phyloP scores from a whole-genome alignment of 805 yeast genomes.

The Debaryomyces maramus region DNA sequence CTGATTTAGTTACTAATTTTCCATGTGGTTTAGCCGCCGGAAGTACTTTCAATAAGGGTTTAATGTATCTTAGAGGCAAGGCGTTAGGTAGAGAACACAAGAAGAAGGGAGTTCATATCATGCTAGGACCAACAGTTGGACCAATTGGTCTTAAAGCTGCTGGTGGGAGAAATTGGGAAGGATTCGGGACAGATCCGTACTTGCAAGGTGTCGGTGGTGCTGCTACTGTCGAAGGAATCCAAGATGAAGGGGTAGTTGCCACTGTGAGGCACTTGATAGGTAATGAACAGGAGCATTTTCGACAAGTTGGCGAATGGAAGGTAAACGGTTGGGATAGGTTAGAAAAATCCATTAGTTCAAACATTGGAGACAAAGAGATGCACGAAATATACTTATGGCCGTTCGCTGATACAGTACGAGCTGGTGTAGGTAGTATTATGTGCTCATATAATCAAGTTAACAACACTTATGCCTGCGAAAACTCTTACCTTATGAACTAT shows the following conservation, averaged over 20 bases:
- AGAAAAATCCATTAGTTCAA: constrained; percentile 47
- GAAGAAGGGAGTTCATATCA: constrained; percentile 54
- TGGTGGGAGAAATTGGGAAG: constrained; percentile 68
- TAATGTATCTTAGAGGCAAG: constrained; percentile 53
- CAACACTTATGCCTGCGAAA: constrained; percentile 59
- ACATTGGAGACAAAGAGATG: constrained; percentile 60
- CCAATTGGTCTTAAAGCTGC: constrained; percentile 63
- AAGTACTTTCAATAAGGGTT: constrained; percentile 53
- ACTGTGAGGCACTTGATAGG: constrained; percentile 58
- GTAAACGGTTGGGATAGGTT: constrained; percentile 45
- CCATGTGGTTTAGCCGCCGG: constrained; percentile 63
- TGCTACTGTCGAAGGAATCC: constrained; percentile 54
- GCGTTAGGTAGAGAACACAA: constrained; percentile 58
- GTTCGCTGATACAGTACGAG: constrained; percentile 59
- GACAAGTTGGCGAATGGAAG: constrained; percentile 54
- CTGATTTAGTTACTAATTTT: constrained; percentile 56
- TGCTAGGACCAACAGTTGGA: constrained; percentile 58
- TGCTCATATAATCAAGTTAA: constrained; percentile 60
- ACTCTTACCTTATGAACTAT: constrained; percentile 53
- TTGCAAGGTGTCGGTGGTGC: constrained; percentile 56
- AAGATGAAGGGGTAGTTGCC: constrained; percentile 58
- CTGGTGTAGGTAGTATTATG: constrained; percentile 64
- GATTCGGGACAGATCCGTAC: constrained; percentile 63
- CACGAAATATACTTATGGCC: constrained; percentile 68
- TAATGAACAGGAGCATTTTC: constrained; percentile 61